These are phyloP conservation scores for Cyphellophora attinorum DNA, from an alignment of 2,329 filamentous ascomycete species.

Conservation along the genomic window DNA sequence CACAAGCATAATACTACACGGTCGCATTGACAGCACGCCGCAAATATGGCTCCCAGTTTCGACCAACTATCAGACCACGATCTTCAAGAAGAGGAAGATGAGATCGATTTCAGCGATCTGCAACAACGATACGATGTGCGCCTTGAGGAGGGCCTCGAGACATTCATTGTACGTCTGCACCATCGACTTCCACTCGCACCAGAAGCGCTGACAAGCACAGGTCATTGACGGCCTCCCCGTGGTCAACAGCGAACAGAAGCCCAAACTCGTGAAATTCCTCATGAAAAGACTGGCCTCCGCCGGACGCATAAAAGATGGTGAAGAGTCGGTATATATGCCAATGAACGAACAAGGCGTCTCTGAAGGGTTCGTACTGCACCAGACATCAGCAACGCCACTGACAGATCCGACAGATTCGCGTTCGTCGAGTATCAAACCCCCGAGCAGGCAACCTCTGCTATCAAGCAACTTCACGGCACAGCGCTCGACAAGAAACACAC, in stretches of 20 bases:
- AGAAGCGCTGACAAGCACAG: constrained; percentile 7
- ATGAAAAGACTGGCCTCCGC: constrained; percentile 83
- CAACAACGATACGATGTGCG: constrained; percentile 92
- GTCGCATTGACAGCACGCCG: too few relatives aligned
- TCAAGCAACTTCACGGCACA: constrained; percentile 75
- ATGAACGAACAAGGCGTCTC: constrained; percentile 79
- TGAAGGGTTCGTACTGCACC: constrained; percentile 64
- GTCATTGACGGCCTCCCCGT: constrained; percentile 89
- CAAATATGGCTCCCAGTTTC: constrained; percentile 87
- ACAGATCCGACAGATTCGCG: constrained; percentile 60
- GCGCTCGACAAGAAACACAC: constrained; percentile 96
- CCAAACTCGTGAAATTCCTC: constrained; percentile 93
- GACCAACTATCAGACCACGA: constrained; percentile 87
- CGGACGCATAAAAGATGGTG: constrained; percentile 59
- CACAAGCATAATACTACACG: too few relatives aligned
- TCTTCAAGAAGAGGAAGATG: constrained; percentile 80
- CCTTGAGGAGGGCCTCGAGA: constrained; percentile 89
- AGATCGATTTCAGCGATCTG: constrained; percentile 88
- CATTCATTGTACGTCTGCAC: constrained; percentile 57
- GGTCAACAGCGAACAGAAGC: constrained; percentile 81
- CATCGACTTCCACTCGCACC: background rate
- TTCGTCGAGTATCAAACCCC: constrained; percentile 94
- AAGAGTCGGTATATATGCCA: constrained; percentile 90
- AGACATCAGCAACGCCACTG: background rate
- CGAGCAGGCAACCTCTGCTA: constrained; percentile 79